Base-by-base conservation (phyloP, 768 basidiomycete genomes). In the Ramaria sp. region DNA sequence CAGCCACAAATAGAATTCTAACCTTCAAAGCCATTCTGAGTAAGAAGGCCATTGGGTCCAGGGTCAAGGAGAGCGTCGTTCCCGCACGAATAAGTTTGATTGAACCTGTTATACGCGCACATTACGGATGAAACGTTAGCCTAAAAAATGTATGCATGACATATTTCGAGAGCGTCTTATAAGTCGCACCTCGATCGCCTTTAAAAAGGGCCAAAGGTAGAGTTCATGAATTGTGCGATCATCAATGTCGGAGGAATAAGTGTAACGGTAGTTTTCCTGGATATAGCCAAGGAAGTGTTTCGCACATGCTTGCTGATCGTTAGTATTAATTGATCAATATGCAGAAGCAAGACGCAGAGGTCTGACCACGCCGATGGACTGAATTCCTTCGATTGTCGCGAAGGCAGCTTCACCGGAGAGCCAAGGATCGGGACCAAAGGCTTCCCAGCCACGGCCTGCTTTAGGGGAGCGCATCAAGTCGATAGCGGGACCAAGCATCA, bases 111-210 rank as follows among this genome's bases (percentile, higher is more conserved):
- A 53, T 22, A 31, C 19, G 20, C 17, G 66, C 82, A 84, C 82
- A 84, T 84, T 54, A 86, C 75, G 4, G 81, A 66, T 1, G 83
- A 79, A 11, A 84, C 84, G 55, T 80, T 79, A 11, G 84, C 84
- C 66, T 79, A 77, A 17, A 11, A 54, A 7, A 6, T 59, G 68
- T 68, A 6, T 65, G 65, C 43, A 65, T 64, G 4, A 65, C n/a
- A n/a, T n/a, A 50, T 53, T 68, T 65, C 7, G n/a, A 24, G n/a
- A 9, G 31, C 38, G 20, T 17, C 2, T 0, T 33, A 15, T 63
- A 80, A 80, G 70, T 75, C 51, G 72, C 46, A 41, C 59, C 51
- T 62, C 65, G 22, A 66, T 63, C 43, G 59, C 59, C 20, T 54
- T 30, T 15, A 61, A 39, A 41, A 61, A 61, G 20, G 59, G 59